A percentile compares a stretch with the other conserved stretches of the same genome.
Evolutionary conservation across 495 filamentous ascomycete species (phyloP).

Genomic region (Astrothelium macrocarpum): DNA sequence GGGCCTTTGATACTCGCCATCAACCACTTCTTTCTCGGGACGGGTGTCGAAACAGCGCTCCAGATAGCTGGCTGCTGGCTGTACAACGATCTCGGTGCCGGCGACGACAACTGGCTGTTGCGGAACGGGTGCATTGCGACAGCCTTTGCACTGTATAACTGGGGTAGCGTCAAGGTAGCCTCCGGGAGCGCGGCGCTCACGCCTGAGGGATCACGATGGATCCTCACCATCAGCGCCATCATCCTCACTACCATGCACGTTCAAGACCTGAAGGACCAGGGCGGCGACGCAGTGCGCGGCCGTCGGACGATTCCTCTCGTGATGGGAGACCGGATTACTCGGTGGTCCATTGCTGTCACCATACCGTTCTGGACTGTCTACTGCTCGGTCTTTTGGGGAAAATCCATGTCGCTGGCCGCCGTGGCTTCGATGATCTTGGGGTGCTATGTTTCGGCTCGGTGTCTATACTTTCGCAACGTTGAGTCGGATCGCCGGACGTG

Average conservation of each 20-base stretch:
- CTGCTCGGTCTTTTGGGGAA: slow-evolving; percentile 34
- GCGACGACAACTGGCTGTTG: not conserved
- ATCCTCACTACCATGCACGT: slow-evolving; percentile 44
- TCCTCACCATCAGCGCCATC: slow-evolving; percentile 34
- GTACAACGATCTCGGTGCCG: not conserved
- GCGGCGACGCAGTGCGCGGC: slow-evolving; percentile 37
- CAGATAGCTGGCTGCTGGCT: not conserved
- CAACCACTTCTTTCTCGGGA: not conserved
- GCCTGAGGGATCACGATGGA: slow-evolving; percentile 32
- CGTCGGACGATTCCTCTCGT: slow-evolving; percentile 37
- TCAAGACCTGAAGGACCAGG: slow-evolving; percentile 43
- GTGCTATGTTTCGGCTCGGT: not conserved
- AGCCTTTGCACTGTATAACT: not conserved
- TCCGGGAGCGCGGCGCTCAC: slow-evolving; percentile 7
- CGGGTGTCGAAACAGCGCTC: not conserved
- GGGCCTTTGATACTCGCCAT: not conserved
- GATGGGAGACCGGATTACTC: slow-evolving; percentile 35
- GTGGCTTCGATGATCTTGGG: not conserved
- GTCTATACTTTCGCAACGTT: not conserved
- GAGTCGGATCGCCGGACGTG: slow-evolving; percentile 9
- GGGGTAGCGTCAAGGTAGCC: not conserved
- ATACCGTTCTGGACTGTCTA: slow-evolving; percentile 36
- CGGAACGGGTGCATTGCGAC: not conserved
- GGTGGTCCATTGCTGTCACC: slow-evolving; percentile 32
- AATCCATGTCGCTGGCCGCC: not conserved